phyloP scores from a whole-genome alignment of 306 rosid species.

The Prunus salicina region DNA sequence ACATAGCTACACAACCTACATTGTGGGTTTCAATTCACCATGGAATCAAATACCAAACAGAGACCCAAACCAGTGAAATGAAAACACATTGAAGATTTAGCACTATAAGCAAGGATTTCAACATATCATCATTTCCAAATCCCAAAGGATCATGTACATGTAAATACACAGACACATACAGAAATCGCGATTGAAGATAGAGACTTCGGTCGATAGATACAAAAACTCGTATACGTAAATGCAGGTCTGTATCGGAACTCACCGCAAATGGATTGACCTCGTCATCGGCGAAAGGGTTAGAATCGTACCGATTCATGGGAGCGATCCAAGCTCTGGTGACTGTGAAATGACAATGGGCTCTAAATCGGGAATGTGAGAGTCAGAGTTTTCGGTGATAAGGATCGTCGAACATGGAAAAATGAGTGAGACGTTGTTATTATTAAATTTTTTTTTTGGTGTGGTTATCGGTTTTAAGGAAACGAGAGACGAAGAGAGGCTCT shows the following conservation, averaged over 20 bases:
- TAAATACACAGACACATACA: background rate
- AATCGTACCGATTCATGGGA: constrained; percentile 64
- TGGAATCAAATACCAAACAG: constrained; percentile 15
- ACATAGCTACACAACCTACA: constrained; percentile 12
- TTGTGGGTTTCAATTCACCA: constrained; percentile 7
- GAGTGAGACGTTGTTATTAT: background rate
- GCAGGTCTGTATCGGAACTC: constrained; percentile 18
- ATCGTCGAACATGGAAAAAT: background rate
- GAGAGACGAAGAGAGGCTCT: constrained; percentile 7
- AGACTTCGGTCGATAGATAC: background rate
- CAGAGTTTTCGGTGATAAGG: background rate
- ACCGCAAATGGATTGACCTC: constrained; percentile 82
- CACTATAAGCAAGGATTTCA: background rate
- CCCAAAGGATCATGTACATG: background rate
- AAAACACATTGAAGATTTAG: background rate
- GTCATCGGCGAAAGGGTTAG: constrained; percentile 70
- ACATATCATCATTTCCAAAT: background rate
- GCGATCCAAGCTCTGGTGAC: constrained; percentile 19
- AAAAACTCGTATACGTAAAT: background rate
- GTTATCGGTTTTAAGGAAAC: constrained; percentile 1
- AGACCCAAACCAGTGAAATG: constrained; percentile 6
- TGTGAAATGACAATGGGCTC: constrained; percentile 12
- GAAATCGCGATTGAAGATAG: background rate
- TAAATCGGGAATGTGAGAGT: background rate
- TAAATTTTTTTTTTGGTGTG: background rate